phyloP scores from a whole-genome alignment of 2,329 filamentous ascomycete species.

The Paracamarosporium sp. region DNA sequence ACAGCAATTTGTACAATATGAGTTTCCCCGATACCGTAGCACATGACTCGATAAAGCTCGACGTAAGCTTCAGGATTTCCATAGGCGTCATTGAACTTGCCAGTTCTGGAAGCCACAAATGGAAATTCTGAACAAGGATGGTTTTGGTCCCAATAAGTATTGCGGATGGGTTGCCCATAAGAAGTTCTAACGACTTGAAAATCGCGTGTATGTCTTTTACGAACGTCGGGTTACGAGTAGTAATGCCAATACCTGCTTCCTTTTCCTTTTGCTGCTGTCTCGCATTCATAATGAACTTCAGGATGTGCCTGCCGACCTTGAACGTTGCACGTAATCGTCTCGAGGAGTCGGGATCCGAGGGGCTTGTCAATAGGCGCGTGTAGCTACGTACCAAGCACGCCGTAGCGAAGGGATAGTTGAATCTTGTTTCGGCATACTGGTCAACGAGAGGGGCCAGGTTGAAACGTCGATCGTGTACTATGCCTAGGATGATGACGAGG shows the following conservation, averaged over 20 bases:
- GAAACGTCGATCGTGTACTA: constrained; percentile 93
- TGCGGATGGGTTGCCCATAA: constrained; percentile 88
- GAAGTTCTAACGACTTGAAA: constrained; percentile 85
- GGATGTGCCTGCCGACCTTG: constrained; percentile 90
- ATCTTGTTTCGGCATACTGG: constrained; percentile 84
- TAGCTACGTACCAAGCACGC: constrained; percentile 88
- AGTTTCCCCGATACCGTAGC: constrained; percentile 87
- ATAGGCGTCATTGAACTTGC: constrained; percentile 75
- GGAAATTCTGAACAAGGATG: constrained; percentile 92
- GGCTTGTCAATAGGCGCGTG: constrained; percentile 79
- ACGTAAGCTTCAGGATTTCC: constrained; percentile 88
- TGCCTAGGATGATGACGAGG: constrained; percentile 86
- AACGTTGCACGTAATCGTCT: constrained; percentile 88
- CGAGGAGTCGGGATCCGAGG: constrained; percentile 81
- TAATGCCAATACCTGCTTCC: constrained; percentile 85
- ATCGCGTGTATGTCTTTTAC: constrained; percentile 83
- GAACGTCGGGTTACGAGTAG: constrained; percentile 73
- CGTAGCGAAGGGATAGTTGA: constrained; percentile 92
- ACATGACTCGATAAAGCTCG: constrained; percentile 94
- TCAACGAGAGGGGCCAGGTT: constrained; percentile 91
- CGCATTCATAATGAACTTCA: constrained; percentile 94
- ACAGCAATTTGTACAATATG: constrained; percentile 86
- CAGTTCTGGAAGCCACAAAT: constrained; percentile 95
- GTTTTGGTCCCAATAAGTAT: constrained; percentile 94
- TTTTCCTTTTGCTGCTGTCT: constrained; percentile 87